Evolutionary conservation across 129 eudicot species (phyloP), one percentile per base, ranked within the genome.

Genomic region (Cynara cardunculus): DNA sequence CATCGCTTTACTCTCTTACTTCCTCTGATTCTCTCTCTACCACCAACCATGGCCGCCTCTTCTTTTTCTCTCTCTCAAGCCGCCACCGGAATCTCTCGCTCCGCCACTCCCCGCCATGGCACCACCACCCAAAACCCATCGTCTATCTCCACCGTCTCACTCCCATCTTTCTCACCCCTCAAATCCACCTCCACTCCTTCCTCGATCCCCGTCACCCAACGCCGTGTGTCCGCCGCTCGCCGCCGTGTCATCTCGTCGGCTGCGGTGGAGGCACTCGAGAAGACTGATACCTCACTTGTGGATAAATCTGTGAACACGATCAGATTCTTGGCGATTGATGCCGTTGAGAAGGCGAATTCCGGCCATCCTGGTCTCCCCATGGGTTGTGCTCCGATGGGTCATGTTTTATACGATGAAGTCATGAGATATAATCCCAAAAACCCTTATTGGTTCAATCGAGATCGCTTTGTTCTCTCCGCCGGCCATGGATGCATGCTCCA

Each of bases 311-410:
- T 89, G 22, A 89, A 89, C 77, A 81, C 92, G 70, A 87, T 89
- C 70, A 72, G 93, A 64, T 89, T 89, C 44, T 64, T 89, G 70
- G 90, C 90, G 5, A 84, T 89, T 9, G 93, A 84, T 76, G 93
- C 91, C 0, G 87, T 87, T 1, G 93, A 87, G 88, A 89, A 89
- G 80, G 91, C 94, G 28, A 87, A 87, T 44, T 87, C 91, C 30
- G 91, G 91, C 59, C 94, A 87, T 28, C 91, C 91, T 27, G 91
- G 91, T 21, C 66, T 87, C 14, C 93, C 91, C 77, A 87, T 89
- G 91, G 89, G 93, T 2, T 89, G 91, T 83, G 93, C 93, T 10
- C 93, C 93, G 25, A 59, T 89, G 89, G 93, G 90, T 66, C 93
- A 89, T 65, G 26, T 89, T 11, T 53, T 89, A 70, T 89, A 76